These are phyloP conservation scores for Melampsora medusae DNA, from an alignment of 1,284 basidiomycete species.

Conservation along the genomic window DNA sequence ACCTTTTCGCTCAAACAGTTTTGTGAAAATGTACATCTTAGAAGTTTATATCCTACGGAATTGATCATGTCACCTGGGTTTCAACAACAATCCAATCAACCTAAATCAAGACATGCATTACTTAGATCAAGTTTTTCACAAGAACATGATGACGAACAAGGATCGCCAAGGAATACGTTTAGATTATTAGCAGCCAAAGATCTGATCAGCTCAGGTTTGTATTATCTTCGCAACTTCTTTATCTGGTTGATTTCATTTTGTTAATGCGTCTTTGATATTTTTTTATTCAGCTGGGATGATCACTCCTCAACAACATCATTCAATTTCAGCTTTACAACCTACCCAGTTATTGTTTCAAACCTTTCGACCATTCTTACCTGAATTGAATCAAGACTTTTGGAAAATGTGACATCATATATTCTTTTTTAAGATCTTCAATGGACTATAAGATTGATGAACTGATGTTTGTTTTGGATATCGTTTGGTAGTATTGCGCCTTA, in stretches of 20 bases:
- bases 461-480: neutral
- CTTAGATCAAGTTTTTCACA: no score
- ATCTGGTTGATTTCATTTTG: no score
- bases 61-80: constrained; percentile 14
- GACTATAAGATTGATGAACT: neutral
- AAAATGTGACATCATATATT: constrained; percentile 54
- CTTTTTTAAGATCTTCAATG: constrained; percentile 6
- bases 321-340: constrained; percentile 54
- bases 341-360: constrained; percentile 60
- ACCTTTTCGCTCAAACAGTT: neutral
- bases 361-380: constrained; percentile 49
- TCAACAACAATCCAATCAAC: no score
- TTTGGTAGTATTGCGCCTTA: constrained; percentile 63
- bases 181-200: no score
- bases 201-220: no score
- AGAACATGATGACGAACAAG: no score
- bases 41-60: constrained; percentile 54
- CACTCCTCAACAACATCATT: neutral
- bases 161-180: no score
- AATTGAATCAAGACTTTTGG: constrained; percentile 32
- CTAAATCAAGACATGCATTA: no score
- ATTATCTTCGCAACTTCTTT: no score
- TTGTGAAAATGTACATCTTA: constrained; percentile 55
- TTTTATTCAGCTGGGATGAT: neutral
- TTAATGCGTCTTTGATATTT: neutral